Evolutionary conservation across 371 early-diverging fungal genomes (phyloP), one percentile per base, ranked within the genome.

Genomic region (Encephalitozoon intestinalis): DNA sequence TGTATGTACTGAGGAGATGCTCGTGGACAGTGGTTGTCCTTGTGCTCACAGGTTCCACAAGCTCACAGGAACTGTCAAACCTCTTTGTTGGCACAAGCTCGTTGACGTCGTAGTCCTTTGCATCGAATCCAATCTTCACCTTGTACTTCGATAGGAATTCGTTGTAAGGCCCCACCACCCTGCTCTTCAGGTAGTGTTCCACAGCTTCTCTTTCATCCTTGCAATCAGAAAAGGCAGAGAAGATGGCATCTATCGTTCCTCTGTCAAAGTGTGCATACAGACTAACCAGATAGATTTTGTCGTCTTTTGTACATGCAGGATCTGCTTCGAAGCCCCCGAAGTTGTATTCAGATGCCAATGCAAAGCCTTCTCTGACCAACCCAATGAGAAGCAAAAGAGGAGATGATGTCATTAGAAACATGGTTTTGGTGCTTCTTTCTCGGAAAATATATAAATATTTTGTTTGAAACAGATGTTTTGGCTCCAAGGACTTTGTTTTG

Each of bases 21-120:
- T 52, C n/a, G 69, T 65, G 65, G 8, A 70, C 75, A 21, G 9
- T 25, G 4, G n/a, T n/a, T 30, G 73, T 76, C 40, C 74, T 70
- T 34, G 70, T 25, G 12, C n/a, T 37, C 4, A 80, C 50, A 26
- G 82, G 73, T 26, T 65, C 58, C 26, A 26, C 30, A n/a, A 67
- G 39, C 68, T 82, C 82, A 51, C 82, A 82, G 2, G 79, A 82
- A 21, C 74, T 46, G 67, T 79, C 80, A 40, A 65, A 46, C 21
- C 12, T 30, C 8, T 65, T 64, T 21, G 7, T 53, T 0, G n/a
- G 50, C 12, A 70, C 34, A 34, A 78, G 54, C 54, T 71, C 46
- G 1, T 78, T 76, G 8, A 65, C 49, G 18, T 73, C 70, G 31
- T 68, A 67, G 23, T 34, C 21, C 23, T 67, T 40, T 43, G 78